phyloP scores from a whole-genome alignment of 805 yeast genomes.

The Metschnikowia arizonensis region DNA sequence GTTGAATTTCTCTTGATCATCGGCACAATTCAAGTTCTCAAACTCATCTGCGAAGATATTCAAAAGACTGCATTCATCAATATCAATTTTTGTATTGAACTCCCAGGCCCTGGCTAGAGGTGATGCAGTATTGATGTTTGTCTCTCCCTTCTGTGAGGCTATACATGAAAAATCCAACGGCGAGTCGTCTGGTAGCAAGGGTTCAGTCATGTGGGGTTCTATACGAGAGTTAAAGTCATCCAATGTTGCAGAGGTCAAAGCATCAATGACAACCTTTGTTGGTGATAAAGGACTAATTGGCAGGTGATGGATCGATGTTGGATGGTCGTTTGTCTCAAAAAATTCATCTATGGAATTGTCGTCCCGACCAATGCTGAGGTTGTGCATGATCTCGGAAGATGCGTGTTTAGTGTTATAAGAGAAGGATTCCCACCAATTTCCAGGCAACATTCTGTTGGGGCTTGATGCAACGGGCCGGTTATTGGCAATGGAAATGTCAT shows the following conservation, averaged over 20 bases:
- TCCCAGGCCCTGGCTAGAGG: constrained; percentile 18
- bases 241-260: constrained; percentile 8
- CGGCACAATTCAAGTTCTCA: constrained; percentile 10
- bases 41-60: constrained; percentile 17
- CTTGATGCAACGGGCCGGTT: neutral
- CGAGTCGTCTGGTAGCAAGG: constrained; percentile 14
- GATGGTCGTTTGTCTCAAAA: constrained; percentile 11
- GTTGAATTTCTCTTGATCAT: neutral
- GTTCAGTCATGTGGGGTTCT: constrained; percentile 18
- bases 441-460: constrained; percentile 3
- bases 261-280: neutral
- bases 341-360: constrained; percentile 16
- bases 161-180: constrained; percentile 14
- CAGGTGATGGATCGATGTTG: neutral
- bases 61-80: constrained; percentile 15
- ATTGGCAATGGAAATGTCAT: neutral
- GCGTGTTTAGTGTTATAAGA: neutral
- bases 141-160: constrained; percentile 8
- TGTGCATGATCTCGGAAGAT: neutral
- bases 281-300: neutral
- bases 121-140: constrained; percentile 12
- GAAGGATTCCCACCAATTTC: constrained; percentile 4
- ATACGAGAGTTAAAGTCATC: constrained; percentile 12
- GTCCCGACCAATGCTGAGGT: constrained; percentile 2
- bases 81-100: constrained; percentile 8